These are phyloP conservation scores for Pseudogymnoascus sp. DNA, from an alignment of 2,329 filamentous ascomycete genomes.

Conservation along the genomic window DNA sequence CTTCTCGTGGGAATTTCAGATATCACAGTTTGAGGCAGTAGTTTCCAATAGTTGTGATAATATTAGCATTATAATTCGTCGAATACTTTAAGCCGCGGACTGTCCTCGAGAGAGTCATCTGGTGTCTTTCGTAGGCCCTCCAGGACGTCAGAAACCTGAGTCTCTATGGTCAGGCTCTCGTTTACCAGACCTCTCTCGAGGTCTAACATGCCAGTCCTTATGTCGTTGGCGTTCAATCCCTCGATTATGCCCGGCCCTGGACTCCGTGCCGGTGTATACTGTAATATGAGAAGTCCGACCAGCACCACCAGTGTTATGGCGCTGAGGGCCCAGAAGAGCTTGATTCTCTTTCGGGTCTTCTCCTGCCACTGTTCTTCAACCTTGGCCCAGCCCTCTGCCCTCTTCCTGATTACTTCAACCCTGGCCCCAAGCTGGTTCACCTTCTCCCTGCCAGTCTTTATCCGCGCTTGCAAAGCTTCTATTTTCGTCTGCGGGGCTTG, in stretches of 20 bases:
- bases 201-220: conserved; percentile 17
- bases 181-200: conserved; percentile 12
- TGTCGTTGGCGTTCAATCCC: conserved; percentile 16
- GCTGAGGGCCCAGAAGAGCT: conserved; percentile 55
- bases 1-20: neutral
- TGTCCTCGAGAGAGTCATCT: conserved; percentile 17
- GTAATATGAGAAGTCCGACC: conserved; percentile 37
- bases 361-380: conserved; percentile 63
- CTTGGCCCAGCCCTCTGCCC: conserved; percentile 61
- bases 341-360: conserved; percentile 55
- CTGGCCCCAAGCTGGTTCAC: conserved; percentile 54
- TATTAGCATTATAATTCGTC: conserved; percentile 25
- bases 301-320: conserved; percentile 39
- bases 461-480: conserved; percentile 51
- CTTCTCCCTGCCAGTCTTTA: conserved; percentile 52
- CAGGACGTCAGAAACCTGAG: conserved; percentile 50
- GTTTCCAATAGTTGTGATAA: neutral
- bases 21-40: neutral
- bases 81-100: conserved; percentile 25
- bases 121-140: conserved; percentile 37
- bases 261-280: conserved; percentile 20
- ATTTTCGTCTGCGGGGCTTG: conserved; percentile 59
- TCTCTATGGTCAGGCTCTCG: conserved; percentile 33
- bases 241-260: conserved; percentile 9
- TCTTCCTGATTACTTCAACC: conserved; percentile 55